Evolutionary conservation across 176 grass and related monocot species (phyloP), one percentile per base, ranked within the genome.

Genomic region (Phoenix roebelenii): DNA sequence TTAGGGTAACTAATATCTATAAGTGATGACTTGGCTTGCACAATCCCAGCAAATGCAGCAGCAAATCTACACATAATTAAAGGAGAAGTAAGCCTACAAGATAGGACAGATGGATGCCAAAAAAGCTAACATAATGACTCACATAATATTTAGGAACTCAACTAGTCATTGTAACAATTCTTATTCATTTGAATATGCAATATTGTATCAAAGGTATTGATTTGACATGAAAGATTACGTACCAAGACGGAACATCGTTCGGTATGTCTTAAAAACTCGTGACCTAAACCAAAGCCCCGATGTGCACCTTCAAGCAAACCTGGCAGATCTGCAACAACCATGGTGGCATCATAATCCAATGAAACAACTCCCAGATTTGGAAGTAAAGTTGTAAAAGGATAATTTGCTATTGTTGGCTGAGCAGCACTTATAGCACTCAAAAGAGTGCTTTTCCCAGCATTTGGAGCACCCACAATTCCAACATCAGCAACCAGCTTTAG

Each of bases 401-500:
- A 96, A 78, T 84, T 96, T 57, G 92, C 92, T 77, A 96, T 96
- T 32, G 81, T 79, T 81, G 92, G 92, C 49, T 90, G 80, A 58
- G 92, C 92, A 75, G 87, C 92, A 56, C 65, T 88, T 66, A 97
- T 80, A 55, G 71, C 92, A 58, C 83, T 82, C 71, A 97, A 74
- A 18, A 97, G 83, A 54, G 83, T 97, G 81, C 92, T 97, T 78
- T 97, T 97, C 55, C 92, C 92, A 58, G 92, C 92, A 82, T 97
- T 97, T 64, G 92, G 92, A 68, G 87, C 92, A 66, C 92, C 92
- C 22, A 97, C 92, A 39, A 97, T 97, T 23, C 92, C 92, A 55
- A 90, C 92, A 85, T 97, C 92, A 52, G 92, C 92, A 18, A 97
- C 83, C 57, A 97, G 72, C 75, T 97, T 97, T 52, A 97, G 77